Evolutionary conservation across 2,329 filamentous ascomycete genomes (phyloP).

Genomic region (Thermomyces lanuginosus): DNA sequence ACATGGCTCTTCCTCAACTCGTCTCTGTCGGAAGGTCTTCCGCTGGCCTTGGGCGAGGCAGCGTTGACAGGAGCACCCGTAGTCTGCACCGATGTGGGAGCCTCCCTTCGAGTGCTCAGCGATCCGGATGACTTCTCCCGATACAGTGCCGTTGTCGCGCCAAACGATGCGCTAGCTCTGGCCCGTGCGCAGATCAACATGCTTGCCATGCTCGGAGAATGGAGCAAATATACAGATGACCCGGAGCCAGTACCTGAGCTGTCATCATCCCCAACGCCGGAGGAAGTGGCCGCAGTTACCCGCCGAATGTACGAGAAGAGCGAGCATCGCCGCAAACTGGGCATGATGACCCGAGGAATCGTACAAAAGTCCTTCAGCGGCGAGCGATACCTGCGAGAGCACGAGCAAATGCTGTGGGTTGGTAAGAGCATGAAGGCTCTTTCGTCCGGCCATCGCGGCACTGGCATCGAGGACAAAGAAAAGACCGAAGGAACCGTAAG

Average conservation of each 20-base stretch:
- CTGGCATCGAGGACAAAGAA: too few relatives aligned
- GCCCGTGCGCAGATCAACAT: slow-evolving; percentile 47
- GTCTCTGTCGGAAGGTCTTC: slow-evolving; percentile 30
- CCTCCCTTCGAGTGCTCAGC: slow-evolving; percentile 25
- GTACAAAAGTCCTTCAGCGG: slow-evolving; percentile 45
- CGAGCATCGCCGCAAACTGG: slow-evolving; percentile 39
- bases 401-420: slow-evolving; percentile 45
- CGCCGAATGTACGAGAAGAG: slow-evolving; percentile 45
- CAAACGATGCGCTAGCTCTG: slow-evolving; percentile 45
- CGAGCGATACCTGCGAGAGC: slow-evolving; percentile 44
- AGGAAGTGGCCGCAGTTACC: slow-evolving; percentile 39
- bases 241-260: slow-evolving; percentile 26
- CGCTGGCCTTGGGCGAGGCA: slow-evolving; percentile 31
- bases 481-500: too few relatives aligned
- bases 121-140: slow-evolving; percentile 31
- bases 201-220: slow-evolving; percentile 45
- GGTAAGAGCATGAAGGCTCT: slow-evolving; percentile 21
- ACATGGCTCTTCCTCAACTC: slow-evolving; percentile 41
- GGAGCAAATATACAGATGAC: slow-evolving; percentile 43
- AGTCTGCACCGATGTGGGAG: slow-evolving; percentile 27
- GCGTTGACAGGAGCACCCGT: slow-evolving; percentile 31
- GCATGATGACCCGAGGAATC: slow-evolving; percentile 42
- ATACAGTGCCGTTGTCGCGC: slow-evolving; percentile 47
- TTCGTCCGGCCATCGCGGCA: slow-evolving; percentile 14
- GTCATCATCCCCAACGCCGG: slow-evolving; percentile 32